phyloP scores from a whole-genome alignment of 352 stramenopile genomes.

The Phytopythium vexans region DNA sequence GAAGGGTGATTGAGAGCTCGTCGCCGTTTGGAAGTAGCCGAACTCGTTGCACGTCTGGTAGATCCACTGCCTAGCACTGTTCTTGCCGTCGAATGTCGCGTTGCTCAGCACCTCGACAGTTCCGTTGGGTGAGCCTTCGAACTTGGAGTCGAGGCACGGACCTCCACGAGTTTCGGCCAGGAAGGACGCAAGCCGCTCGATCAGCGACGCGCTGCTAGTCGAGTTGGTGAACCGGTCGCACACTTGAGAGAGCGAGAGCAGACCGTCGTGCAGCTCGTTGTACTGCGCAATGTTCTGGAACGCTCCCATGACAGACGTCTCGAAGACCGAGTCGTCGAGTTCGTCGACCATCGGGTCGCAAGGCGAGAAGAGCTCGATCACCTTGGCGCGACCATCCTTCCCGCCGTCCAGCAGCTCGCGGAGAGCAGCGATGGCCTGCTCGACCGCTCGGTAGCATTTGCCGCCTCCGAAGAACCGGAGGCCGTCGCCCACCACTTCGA shows the following conservation, averaged over 20 bases:
- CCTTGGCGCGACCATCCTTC: constrained; percentile 34
- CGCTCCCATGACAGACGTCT: constrained; percentile 67
- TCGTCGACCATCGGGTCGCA: constrained; percentile 76
- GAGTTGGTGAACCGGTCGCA: constrained; percentile 53
- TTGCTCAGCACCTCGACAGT: constrained; percentile 64
- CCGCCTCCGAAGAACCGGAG: constrained; percentile 81
- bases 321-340: constrained; percentile 80
- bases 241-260: constrained; percentile 57
- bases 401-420: constrained; percentile 54
- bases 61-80: constrained; percentile 74
- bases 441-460: constrained; percentile 74
- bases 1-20: constrained; percentile 56
- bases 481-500: constrained; percentile 80
- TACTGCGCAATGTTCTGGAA: constrained; percentile 82
- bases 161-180: constrained; percentile 48
- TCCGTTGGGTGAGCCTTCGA: constrained; percentile 61
- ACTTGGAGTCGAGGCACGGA: constrained; percentile 76
- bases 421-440: constrained; percentile 49
- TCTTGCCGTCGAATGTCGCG: constrained; percentile 64
- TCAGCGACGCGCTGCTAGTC: constrained; percentile 10
- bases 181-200: constrained; percentile 57
- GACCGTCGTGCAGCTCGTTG: constrained; percentile 47
- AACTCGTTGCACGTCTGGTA: constrained; percentile 91
- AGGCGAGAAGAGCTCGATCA: constrained; percentile 51
- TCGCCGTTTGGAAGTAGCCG: constrained; percentile 83